A percentile compares a stretch with the other conserved stretches of the same genome.
These are phyloP conservation scores for Tetragonia tetragonoides DNA, from an alignment of 148 eudicot genomes.

Conservation along the genomic window DNA sequence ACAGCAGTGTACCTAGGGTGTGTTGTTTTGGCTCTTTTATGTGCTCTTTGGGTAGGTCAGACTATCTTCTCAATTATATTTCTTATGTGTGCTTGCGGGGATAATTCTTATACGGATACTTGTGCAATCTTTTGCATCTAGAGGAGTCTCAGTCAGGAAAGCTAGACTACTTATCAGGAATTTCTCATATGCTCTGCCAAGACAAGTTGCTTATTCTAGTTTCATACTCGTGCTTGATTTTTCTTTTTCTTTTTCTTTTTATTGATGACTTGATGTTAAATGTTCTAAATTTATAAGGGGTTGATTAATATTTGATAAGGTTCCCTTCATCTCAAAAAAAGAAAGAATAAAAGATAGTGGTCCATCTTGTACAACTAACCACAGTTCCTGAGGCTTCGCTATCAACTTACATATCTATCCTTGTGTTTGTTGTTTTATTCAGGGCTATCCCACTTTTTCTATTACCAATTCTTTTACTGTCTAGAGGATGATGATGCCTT, in stretches of 20 bases:
- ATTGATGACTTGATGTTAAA: too few species aligned
- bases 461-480: not conserved
- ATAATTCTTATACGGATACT: not conserved
- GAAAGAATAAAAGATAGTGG: too few species aligned
- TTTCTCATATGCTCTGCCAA: too few species aligned
- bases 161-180: too few species aligned
- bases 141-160: too few species aligned
- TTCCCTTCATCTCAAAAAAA: too few species aligned
- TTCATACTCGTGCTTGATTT: too few species aligned
- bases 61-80: not conserved
- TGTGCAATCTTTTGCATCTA: not conserved
- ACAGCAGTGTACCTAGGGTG: conserved; percentile 73
- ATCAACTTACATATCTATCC: not conserved
- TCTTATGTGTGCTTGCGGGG: not conserved
- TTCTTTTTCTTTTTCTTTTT: too few species aligned
- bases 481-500: not conserved
- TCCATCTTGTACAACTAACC: too few species aligned
- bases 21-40: conserved; percentile 71
- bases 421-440: not conserved
- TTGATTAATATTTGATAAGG: too few species aligned
- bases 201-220: too few species aligned
- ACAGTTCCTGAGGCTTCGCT: not conserved
- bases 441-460: not conserved
- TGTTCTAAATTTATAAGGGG: too few species aligned
- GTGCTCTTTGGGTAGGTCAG: conserved; percentile 69